These are phyloP conservation scores for Suillus placidus DNA, from an alignment of 768 basidiomycete species.

Conservation along the genomic window DNA sequence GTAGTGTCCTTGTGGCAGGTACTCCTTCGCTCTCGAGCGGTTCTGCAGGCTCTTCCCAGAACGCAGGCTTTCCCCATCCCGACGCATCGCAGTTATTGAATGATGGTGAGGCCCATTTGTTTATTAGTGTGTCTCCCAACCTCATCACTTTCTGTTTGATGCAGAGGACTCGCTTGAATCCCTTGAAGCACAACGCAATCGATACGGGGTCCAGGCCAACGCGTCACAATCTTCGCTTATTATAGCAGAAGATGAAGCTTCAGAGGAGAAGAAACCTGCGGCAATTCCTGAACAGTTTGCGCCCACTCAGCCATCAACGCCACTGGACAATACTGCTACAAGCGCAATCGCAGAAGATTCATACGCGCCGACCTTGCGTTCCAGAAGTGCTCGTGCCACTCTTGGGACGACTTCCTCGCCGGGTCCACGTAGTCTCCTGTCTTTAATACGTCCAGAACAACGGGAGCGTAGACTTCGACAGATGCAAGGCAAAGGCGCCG, in stretches of 20 bases:
- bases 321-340: background rate
- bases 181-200: background rate
- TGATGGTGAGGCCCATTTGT: background rate
- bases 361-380: background rate
- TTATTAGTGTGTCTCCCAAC: background rate
- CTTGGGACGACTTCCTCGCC: background rate
- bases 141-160: background rate
- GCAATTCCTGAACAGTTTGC: background rate
- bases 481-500: background rate
- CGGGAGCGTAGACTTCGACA: constrained; percentile 1
- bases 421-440: background rate
- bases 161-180: constrained; percentile 1
- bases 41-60: constrained; percentile 18
- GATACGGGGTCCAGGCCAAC: background rate
- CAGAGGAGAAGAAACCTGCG: background rate
- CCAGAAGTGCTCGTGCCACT: constrained; percentile 3
- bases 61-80: constrained; percentile 35
- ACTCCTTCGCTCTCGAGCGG: constrained; percentile 52
- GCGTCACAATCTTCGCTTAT: constrained; percentile 5
- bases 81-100: constrained; percentile 7
- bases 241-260: background rate
- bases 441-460: constrained; percentile 7
- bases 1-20: constrained; percentile 48
- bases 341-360: background rate
- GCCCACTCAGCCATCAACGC: constrained; percentile 4